Evolutionary conservation across 2,329 filamentous ascomycete genomes (phyloP), one percentile per base, ranked within the genome.

Genomic region (Nakataea oryzae): DNA sequence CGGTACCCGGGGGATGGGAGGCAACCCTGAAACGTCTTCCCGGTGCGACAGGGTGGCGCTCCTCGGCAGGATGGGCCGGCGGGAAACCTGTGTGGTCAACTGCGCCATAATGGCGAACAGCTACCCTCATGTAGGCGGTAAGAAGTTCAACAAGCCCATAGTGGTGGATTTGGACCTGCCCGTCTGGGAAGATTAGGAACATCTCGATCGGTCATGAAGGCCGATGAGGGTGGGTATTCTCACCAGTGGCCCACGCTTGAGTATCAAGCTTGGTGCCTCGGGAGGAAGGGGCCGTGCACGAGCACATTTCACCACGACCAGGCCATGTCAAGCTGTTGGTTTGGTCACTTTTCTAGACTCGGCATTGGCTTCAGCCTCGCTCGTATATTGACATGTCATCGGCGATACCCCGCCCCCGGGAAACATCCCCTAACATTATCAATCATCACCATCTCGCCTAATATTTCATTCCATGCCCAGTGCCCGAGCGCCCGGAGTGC

Each of bases 131-230:
- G 68, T 67, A 1, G 80, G 78, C 1, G 84, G 84, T 21, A 89
- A 86, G 71, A 79, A 74, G 64, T 86, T 89, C 74, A 86, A 93
- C 73, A 90, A 92, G 70, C 87, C 91, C 26, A 88, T 96, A 66
- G 87, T 96, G n/a, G 86, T 96, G 14, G 90, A 96, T 70, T 70
- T 96, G 32, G 85, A 92, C 66, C 75, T 95, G 64, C 87, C 87
- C 0, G 76, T 86, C 26, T 83, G 80, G 77, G 70, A 73, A 34
- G 64, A 66, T 17, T 50, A 50, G 41, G 41, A 50, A n/a, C 41
- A 50, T n/a, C 41, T 50, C 8, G 41, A 50, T 11, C 30, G 41
- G 41, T 11, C 21, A 17, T 17, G 21, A n/a, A 3, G 5, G 7
- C 41, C 21, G 17, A 9, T 24, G 41, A 50, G 21, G 21, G 8